A percentile compares a stretch with the other conserved stretches of the same genome.
Conservation (phyloP, 352 stramenopile species). For the Phytopythium vexans region DNA sequence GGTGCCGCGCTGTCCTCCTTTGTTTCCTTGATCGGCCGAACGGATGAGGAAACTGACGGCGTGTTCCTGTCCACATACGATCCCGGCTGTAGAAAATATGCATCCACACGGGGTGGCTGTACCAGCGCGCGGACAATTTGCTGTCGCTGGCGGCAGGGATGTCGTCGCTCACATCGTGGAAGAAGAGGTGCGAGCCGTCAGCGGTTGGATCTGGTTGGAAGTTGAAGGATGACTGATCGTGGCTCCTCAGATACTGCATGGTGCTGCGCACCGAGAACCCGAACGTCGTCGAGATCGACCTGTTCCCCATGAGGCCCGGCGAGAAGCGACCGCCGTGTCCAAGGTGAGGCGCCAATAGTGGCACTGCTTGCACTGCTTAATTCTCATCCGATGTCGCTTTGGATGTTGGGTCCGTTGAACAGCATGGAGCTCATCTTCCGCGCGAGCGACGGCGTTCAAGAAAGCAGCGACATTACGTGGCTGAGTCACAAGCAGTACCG, state of each 20-base stretch:
- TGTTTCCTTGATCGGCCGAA: not conserved
- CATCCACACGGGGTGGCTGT: slow-evolving; percentile 78
- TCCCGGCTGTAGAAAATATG: slow-evolving; percentile 57
- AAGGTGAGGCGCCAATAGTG: slow-evolving; percentile 21
- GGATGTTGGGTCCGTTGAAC: not conserved
- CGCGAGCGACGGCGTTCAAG: slow-evolving; percentile 50
- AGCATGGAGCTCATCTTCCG: slow-evolving; percentile 65
- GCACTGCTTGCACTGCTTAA: no score
- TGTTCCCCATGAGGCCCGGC: slow-evolving; percentile 76
- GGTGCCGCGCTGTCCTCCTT: slow-evolving; percentile 17
- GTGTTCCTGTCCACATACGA: not conserved
- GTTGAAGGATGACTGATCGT: not conserved
- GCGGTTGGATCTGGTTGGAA: not conserved
- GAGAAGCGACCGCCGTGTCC: slow-evolving; percentile 68
- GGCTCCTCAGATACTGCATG: slow-evolving; percentile 65
- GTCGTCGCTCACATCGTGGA: slow-evolving; percentile 79
- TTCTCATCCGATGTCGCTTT: not conserved
- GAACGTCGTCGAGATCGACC: slow-evolving; percentile 72
- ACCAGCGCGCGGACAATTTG: slow-evolving; percentile 79
- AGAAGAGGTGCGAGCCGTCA: slow-evolving; percentile 47
- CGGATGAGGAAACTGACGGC: not conserved
- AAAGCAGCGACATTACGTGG: slow-evolving; percentile 55
- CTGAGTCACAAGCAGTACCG: slow-evolving; percentile 68
- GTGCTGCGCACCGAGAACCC: slow-evolving; percentile 52
- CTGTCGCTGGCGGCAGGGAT: slow-evolving; percentile 72